A percentile compares a stretch with the other conserved stretches of the same genome.
These are phyloP conservation scores for Parastagonospora avenae DNA, from an alignment of 2,329 filamentous ascomycete genomes.

Conservation along the genomic window DNA sequence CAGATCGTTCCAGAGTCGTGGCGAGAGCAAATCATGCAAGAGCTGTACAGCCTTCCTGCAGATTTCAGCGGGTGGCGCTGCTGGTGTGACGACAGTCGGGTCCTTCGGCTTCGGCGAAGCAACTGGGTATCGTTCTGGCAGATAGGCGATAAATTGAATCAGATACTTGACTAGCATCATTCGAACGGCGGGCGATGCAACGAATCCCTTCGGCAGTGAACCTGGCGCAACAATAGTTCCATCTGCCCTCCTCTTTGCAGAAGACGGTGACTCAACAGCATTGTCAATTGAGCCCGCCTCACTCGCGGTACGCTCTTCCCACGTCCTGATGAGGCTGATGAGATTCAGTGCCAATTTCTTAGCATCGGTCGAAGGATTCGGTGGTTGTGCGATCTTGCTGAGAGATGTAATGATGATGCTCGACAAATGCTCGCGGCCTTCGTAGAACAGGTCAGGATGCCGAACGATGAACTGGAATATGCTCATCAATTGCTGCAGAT, in stretches of 20 bases:
- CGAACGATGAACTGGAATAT: slow-evolving; percentile 97
- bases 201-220: slow-evolving; percentile 53
- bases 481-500: slow-evolving; percentile 92
- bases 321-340: slow-evolving; percentile 88
- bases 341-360: slow-evolving; percentile 90
- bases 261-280: slow-evolving; percentile 71
- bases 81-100: slow-evolving; percentile 31
- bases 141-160: slow-evolving; percentile 89
- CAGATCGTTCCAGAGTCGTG: slow-evolving; percentile 88
- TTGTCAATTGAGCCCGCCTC: slow-evolving; percentile 53
- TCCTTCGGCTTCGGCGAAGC: slow-evolving; percentile 53
- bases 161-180: slow-evolving; percentile 91
- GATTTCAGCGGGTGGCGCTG: slow-evolving; percentile 69
- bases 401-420: slow-evolving; percentile 87
- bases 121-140: slow-evolving; percentile 83
- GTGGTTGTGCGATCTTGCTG: slow-evolving; percentile 81
- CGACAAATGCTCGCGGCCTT: slow-evolving; percentile 89
- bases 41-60: slow-evolving; percentile 84
- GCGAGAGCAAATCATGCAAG: slow-evolving; percentile 81
- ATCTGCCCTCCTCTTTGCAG: slow-evolving; percentile 75
- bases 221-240: slow-evolving; percentile 62
- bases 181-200: slow-evolving; percentile 62
- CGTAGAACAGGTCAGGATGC: slow-evolving; percentile 92
- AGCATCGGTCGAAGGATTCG: slow-evolving; percentile 85
- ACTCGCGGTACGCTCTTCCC: slow-evolving; percentile 84